phyloP scores from a whole-genome alignment of 2,329 filamentous ascomycete species.

The Sporothrix schenckii region DNA sequence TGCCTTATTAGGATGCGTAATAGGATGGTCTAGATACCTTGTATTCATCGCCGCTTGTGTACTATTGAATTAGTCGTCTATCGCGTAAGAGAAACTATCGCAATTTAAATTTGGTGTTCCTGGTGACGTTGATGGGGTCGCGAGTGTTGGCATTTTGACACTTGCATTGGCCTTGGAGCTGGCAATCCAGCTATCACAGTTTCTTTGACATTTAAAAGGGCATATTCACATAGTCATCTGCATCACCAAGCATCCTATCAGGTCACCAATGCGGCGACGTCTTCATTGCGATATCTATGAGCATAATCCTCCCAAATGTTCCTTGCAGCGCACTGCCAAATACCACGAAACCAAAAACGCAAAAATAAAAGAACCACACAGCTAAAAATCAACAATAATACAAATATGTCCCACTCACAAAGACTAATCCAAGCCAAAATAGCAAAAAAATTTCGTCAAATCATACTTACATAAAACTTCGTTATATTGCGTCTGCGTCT shows the following conservation, averaged over 20 bases:
- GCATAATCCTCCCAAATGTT: background rate
- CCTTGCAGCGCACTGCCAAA: background rate
- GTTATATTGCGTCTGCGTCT: background rate
- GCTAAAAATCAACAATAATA: background rate
- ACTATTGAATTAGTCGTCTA: background rate
- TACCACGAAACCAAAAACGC: conserved; percentile 4
- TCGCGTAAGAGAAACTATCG: background rate
- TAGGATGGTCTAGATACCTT: too few relatives aligned
- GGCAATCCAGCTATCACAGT: too few relatives aligned
- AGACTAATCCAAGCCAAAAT: background rate
- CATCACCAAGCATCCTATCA: background rate
- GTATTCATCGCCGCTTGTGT: background rate
- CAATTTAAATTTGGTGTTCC: background rate
- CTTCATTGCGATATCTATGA: background rate
- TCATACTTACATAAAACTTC: conserved; percentile 23
- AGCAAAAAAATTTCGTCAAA: conserved; percentile 19
- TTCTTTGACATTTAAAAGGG: too few relatives aligned
- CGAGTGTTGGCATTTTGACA: background rate
- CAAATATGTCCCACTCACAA: background rate
- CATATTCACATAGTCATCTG: background rate
- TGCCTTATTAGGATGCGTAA: background rate
- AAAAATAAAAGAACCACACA: conserved; percentile 39
- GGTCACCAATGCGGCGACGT: too few relatives aligned
- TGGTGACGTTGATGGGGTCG: background rate
- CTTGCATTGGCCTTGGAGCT: background rate